Percentiles rank a stretch among this genome's conserved stretches.
These are phyloP conservation scores for Epithele typhae DNA, from an alignment of 768 basidiomycete genomes.

Conservation along the genomic window DNA sequence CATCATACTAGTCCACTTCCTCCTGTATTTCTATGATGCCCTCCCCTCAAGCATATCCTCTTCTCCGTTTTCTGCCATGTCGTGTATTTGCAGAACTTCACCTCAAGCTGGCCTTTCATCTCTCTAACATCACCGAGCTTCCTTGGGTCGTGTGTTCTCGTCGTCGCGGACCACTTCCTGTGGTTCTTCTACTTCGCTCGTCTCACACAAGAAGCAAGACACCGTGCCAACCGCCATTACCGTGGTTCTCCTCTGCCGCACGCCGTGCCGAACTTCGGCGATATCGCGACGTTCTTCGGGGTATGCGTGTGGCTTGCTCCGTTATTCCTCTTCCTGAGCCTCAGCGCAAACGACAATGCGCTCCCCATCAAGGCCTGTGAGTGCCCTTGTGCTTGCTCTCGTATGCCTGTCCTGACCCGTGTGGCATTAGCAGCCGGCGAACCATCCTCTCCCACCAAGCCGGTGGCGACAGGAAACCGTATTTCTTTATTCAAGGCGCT, in stretches of 20 bases:
- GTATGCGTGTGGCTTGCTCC: slow-evolving; percentile 88
- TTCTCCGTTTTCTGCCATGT: slow-evolving; percentile 85
- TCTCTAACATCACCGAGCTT: slow-evolving; percentile 84
- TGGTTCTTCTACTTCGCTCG: slow-evolving; percentile 96
- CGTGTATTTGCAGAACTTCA: slow-evolving; percentile 93
- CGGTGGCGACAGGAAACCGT: slow-evolving; percentile 35
- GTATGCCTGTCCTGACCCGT: background rate
- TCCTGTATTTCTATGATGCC: slow-evolving; percentile 76
- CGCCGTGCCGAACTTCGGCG: slow-evolving; percentile 44
- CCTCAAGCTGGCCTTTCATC: slow-evolving; percentile 85
- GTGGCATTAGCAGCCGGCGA: background rate
- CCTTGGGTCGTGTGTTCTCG: slow-evolving; percentile 78
- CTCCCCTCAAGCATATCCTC: slow-evolving; percentile 70
- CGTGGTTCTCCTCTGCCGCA: slow-evolving; percentile 33
- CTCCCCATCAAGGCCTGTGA: slow-evolving; percentile 68
- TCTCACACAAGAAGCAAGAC: slow-evolving; percentile 59
- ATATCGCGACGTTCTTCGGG: slow-evolving; percentile 81
- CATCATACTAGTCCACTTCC: slow-evolving; percentile 71
- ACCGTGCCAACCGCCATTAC: slow-evolving; percentile 41
- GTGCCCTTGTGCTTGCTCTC: background rate
- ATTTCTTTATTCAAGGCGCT: slow-evolving; percentile 69
- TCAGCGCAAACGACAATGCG: slow-evolving; percentile 96
- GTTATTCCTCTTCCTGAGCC: slow-evolving; percentile 89
- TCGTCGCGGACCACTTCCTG: slow-evolving; percentile 86
- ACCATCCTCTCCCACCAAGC: slow-evolving; percentile 1